Conservation (phyloP, 2,329 filamentous ascomycete genomes). For the Orbilia brochopaga region DNA sequence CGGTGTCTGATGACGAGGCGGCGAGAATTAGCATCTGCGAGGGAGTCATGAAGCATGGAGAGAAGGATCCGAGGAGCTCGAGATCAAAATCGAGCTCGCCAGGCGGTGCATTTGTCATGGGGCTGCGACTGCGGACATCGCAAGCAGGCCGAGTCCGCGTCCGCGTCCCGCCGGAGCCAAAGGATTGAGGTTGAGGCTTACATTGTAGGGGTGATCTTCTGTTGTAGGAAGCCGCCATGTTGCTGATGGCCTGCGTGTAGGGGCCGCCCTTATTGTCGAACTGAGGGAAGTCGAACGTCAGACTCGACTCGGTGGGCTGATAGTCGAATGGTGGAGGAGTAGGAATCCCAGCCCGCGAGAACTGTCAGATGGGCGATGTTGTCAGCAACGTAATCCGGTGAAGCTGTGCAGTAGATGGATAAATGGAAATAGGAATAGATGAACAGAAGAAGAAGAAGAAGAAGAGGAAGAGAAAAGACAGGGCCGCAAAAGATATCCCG, state of each 20-base stretch:
- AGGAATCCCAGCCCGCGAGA: slow-evolving; percentile 50
- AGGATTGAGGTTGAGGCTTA: slow-evolving; percentile 20
- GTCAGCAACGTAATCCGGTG: slow-evolving; percentile 42
- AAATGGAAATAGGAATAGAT: background rate
- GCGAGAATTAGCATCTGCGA: slow-evolving; percentile 9
- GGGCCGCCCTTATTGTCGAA: slow-evolving; percentile 47
- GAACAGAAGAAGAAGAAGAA: background rate
- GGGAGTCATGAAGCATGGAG: slow-evolving; percentile 3
- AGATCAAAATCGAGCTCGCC: too few species aligned
- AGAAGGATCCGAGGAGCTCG: slow-evolving; percentile 43
- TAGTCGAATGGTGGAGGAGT: slow-evolving; percentile 50
- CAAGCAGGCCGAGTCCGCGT: too few species aligned
- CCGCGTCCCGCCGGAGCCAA: background rate
- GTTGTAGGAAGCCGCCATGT: slow-evolving; percentile 50
- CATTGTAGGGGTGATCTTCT: slow-evolving; percentile 46
- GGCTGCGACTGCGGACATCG: slow-evolving; percentile 27
- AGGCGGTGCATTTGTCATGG: slow-evolving; percentile 43
- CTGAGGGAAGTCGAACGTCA: slow-evolving; percentile 48
- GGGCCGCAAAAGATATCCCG: slow-evolving; percentile 19
- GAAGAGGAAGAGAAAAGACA: background rate
- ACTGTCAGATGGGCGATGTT: slow-evolving; percentile 41
- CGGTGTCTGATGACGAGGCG: slow-evolving; percentile 47
- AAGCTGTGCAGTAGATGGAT: background rate
- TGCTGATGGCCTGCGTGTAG: slow-evolving; percentile 45
- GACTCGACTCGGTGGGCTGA: slow-evolving; percentile 40